Percentiles rank a stretch among this genome's conserved stretches.
phyloP scores from a whole-genome alignment of 148 eudicot genomes.

The Fagopyrum tataricum region DNA sequence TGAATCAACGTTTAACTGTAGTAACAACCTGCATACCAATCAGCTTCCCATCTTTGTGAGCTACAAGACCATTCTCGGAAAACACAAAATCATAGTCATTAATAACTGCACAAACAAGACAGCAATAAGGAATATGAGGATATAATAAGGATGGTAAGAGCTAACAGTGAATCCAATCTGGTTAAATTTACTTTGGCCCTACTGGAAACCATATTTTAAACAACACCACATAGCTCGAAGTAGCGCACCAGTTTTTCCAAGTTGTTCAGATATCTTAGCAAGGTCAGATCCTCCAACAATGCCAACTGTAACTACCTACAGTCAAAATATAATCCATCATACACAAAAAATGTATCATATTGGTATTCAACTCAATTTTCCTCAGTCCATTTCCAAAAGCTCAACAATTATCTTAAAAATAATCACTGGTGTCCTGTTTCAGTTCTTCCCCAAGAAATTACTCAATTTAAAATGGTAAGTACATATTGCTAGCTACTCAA shows the following conservation, averaged over 20 bases:
- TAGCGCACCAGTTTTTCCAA: slow-evolving; percentile 63
- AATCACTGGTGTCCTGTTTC: too few relatives aligned
- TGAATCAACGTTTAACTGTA: background rate
- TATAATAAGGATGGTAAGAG: too few relatives aligned
- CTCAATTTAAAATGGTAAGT: too few relatives aligned
- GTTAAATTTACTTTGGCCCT: too few relatives aligned
- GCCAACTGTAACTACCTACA: slow-evolving; percentile 78
- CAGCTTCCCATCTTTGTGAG: slow-evolving; percentile 67
- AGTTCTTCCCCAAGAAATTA: too few relatives aligned
- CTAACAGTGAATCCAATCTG: too few relatives aligned
- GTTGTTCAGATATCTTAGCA: slow-evolving; percentile 90
- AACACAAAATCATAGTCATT: slow-evolving; percentile 81
- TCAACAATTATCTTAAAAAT: too few relatives aligned
- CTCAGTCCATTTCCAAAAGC: too few relatives aligned
- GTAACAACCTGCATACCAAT: slow-evolving; percentile 70
- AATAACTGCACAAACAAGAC: slow-evolving; percentile 44
- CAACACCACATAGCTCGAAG: background rate
- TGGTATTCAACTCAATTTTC: too few relatives aligned
- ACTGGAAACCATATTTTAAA: too few relatives aligned
- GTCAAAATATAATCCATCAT: background rate
- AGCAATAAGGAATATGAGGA: background rate
- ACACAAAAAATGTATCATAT: too few relatives aligned
- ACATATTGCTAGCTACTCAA: too few relatives aligned
- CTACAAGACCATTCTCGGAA: slow-evolving; percentile 96
- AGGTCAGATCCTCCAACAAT: slow-evolving; percentile 98